Evolutionary conservation across 495 filamentous ascomycete species (phyloP).

Genomic region (Saxispiralis lemnorum): DNA sequence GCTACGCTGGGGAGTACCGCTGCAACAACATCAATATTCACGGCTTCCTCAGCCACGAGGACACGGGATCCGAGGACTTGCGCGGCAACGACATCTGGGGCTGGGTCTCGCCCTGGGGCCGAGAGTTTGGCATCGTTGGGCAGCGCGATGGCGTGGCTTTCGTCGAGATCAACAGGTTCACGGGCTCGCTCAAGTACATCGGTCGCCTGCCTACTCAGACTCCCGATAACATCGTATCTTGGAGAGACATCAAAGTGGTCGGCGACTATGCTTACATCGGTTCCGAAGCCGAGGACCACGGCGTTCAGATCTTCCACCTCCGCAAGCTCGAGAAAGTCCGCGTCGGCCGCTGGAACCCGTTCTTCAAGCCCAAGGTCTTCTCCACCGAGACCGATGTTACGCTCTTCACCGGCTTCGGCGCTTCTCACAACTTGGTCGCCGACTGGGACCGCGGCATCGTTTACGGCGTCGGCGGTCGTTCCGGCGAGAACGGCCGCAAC

Average conservation of each 20-base stretch:
- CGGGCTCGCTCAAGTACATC: slow-evolving; percentile 7
- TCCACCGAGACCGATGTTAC: slow-evolving; percentile 7
- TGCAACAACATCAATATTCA: slow-evolving; percentile 19
- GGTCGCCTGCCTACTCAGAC: slow-evolving; percentile 31
- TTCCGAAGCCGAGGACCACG: slow-evolving; percentile 31
- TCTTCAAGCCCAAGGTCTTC: slow-evolving; percentile 4
- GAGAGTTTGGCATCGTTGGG: slow-evolving; percentile 10
- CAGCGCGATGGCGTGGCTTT: slow-evolving; percentile 12
- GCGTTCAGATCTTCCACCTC: slow-evolving; percentile 38
- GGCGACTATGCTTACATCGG: slow-evolving; percentile 35
- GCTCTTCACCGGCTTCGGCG: slow-evolving; percentile 6
- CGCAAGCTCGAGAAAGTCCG: slow-evolving; percentile 12
- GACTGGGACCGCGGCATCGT: slow-evolving; percentile 1
- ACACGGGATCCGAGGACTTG: background rate
- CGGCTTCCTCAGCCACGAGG: slow-evolving; percentile 3
- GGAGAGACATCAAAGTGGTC: slow-evolving; percentile 33
- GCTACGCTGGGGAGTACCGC: slow-evolving; percentile 22
- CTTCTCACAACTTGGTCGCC: slow-evolving; percentile 9
- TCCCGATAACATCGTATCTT: slow-evolving; percentile 23
- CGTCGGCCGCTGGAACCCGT: background rate
- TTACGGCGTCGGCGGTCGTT: slow-evolving; percentile 6
- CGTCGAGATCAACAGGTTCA: slow-evolving; percentile 17
- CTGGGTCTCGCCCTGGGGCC: background rate
- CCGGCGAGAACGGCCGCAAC: slow-evolving; percentile 18
- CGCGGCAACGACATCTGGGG: slow-evolving; percentile 2